Base-by-base conservation (phyloP, 2,329 filamentous ascomycete species). In the Ophiostoma novo-ulmi region DNA sequence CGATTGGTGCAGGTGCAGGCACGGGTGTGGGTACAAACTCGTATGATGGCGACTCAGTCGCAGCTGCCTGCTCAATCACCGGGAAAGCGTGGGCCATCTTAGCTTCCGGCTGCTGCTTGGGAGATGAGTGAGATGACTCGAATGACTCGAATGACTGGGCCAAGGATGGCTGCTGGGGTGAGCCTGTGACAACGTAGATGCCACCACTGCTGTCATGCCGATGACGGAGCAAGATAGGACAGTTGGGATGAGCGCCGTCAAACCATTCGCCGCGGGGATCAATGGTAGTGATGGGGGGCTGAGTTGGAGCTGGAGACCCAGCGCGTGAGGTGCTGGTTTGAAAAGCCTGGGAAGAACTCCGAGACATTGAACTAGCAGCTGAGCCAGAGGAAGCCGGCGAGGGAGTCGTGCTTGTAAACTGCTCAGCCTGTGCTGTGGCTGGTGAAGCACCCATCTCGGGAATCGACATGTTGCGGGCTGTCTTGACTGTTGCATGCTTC, bases 151-250 rank as follows among this genome's bases (percentile, higher is more conserved):
- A 22, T 13, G 55, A 63, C 5, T 31, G 31, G 31, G 38, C 38
- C 38, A 39, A 13, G 11, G 41, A 26, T n/a, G n/a, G 38, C 26
- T 7, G 26, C 58, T 48, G 52, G 26, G 58, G 38, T 39, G 67
- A 66, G 41, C 6, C 31, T 5, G 26, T 26, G 35, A 48, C 48
- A 58, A 72, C 52, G 14, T 70, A 71, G 68, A 71, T 58, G 38
- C 71, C 72, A 14, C 71, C 71, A 6, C 55, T n/a, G 11, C 38
- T n/a, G 63, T 65, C 63, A n/a, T 73, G 72, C 3, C 58, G 63
- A 39, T 73, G 72, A 11, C 41, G 67, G 5, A 38, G 38, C 6
- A 5, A 17, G 13, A 73, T 36, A 7, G 17, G 1, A 36, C 72
- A 73, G 55, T 11, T 20, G 6, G 17, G 26, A 17, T 73, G 72